phyloP scores from a whole-genome alignment of 1,284 basidiomycete species.

The Rhodotorula glutinis region DNA sequence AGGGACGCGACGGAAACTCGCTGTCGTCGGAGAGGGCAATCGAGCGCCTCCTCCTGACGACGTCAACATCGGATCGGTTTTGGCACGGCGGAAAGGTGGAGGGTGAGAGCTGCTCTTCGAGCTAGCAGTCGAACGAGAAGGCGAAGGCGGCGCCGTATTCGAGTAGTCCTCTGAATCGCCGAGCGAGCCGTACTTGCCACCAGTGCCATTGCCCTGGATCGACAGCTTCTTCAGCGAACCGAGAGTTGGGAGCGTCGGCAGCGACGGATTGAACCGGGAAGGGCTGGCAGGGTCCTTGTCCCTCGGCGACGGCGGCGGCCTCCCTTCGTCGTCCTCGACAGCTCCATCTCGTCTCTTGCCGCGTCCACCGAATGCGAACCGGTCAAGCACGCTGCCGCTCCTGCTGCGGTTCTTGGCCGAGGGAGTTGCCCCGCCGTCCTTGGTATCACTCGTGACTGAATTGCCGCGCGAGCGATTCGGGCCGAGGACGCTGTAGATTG shows the following conservation, averaged over 20 bases:
- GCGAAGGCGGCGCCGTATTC: neutral
- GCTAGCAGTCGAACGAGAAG: neutral
- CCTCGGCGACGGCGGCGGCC: neutral
- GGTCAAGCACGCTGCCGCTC: slow-evolving; percentile 23
- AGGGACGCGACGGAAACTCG: neutral
- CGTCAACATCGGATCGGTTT: slow-evolving; percentile 12
- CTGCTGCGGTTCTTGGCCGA: slow-evolving; percentile 18
- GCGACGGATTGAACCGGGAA: neutral
- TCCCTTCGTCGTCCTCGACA: neutral
- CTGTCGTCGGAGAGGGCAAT: neutral
- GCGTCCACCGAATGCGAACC: slow-evolving; percentile 22
- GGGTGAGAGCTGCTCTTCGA: neutral
- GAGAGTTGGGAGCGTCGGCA: slow-evolving; percentile 18
- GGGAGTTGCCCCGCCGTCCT: neutral
- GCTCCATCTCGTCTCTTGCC: neutral
- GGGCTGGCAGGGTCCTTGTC: neutral
- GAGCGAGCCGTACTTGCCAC: slow-evolving; percentile 11
- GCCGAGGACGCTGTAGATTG: slow-evolving; percentile 16
- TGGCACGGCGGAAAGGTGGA: slow-evolving; percentile 10
- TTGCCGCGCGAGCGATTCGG: slow-evolving; percentile 13
- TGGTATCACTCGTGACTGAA: slow-evolving; percentile 1
- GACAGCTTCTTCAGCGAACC: slow-evolving; percentile 19
- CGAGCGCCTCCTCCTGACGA: neutral
- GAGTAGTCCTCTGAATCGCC: neutral
- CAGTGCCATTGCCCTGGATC: neutral